Percentiles rank a stretch among this genome's conserved stretches.
These are phyloP conservation scores for Spergularia bocconei DNA, from an alignment of 148 eudicot genomes.

Conservation along the genomic window DNA sequence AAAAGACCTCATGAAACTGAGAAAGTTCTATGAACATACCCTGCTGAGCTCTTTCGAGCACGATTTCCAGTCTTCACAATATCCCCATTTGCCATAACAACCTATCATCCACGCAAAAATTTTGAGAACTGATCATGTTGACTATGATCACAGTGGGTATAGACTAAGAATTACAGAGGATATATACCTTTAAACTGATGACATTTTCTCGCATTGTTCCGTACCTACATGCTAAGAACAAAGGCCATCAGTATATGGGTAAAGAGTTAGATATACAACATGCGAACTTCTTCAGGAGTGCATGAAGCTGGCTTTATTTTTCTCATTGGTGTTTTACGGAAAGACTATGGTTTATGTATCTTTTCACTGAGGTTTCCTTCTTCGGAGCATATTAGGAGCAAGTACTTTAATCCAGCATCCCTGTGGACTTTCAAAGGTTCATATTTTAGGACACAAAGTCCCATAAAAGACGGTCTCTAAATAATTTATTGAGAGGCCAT, in stretches of 20 bases:
- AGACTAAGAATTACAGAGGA: constrained; percentile 16
- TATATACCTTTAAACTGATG: constrained; percentile 81
- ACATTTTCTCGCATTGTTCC: constrained; percentile 99
- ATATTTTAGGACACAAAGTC: too few relatives aligned
- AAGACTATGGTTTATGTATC: too few relatives aligned
- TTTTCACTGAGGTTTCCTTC: too few relatives aligned
- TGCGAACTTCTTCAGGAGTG: too few relatives aligned
- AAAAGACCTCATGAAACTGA: not conserved
- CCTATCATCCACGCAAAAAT: constrained; percentile 33
- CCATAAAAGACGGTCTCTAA: too few relatives aligned
- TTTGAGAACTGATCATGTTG: too few relatives aligned
- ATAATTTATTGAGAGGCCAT: too few relatives aligned
- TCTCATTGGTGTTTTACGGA: too few relatives aligned
- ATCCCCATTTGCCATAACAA: constrained; percentile 83
- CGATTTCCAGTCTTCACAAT: constrained; percentile 92
- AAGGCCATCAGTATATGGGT: constrained; percentile 19
- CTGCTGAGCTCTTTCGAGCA: constrained; percentile 98
- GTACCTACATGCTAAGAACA: constrained; percentile 70
- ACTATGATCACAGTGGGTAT: not conserved
- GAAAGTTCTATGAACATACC: constrained; percentile 46
- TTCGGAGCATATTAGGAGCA: too few relatives aligned
- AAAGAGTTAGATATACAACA: not conserved
- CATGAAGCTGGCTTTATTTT: not conserved
- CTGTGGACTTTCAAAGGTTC: too few relatives aligned
- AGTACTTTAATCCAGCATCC: too few relatives aligned